Conservation (phyloP, 306 rosid genomes). For the Begonia masoniana region DNA sequence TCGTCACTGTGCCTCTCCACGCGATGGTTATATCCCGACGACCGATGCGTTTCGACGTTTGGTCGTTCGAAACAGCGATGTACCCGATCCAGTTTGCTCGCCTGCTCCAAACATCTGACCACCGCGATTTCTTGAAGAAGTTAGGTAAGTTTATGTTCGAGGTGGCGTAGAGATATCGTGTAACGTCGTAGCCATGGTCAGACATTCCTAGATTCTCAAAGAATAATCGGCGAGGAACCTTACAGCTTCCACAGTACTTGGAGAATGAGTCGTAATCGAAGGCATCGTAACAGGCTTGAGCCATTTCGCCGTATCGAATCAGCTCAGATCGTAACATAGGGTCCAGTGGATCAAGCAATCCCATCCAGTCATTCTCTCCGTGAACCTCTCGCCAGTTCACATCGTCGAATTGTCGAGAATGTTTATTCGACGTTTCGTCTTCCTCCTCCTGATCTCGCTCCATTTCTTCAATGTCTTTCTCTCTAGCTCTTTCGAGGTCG, state of each 20-base stretch:
- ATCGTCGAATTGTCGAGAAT: background rate
- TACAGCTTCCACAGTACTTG: slow-evolving; percentile 61
- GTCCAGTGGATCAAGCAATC: slow-evolving; percentile 40
- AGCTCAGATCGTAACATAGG: slow-evolving; percentile 42
- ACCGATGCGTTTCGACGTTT: slow-evolving; percentile 26
- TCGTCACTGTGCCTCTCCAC: slow-evolving; percentile 67
- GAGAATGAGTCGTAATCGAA: slow-evolving; percentile 65
- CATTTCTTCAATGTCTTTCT: background rate
- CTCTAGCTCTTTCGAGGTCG: slow-evolving; percentile 11
- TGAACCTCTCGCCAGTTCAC: slow-evolving; percentile 48
- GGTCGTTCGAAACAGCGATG: slow-evolving; percentile 31
- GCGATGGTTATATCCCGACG: slow-evolving; percentile 52
- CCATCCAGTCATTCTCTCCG: slow-evolving; percentile 47
- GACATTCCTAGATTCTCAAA: slow-evolving; percentile 29
- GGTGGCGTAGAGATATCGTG: slow-evolving; percentile 56
- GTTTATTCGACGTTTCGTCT: background rate
- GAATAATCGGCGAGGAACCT: slow-evolving; percentile 35
- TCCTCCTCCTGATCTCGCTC: background rate
- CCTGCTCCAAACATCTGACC: slow-evolving; percentile 41
- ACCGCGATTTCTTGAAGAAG: slow-evolving; percentile 44
- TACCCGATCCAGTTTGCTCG: slow-evolving; percentile 81
- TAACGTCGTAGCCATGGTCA: slow-evolving; percentile 30
- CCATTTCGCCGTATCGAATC: slow-evolving; percentile 47
- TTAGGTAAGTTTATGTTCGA: slow-evolving; percentile 68
- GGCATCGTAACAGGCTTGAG: slow-evolving; percentile 52